Base-by-base conservation (phyloP, 108 stramenopile species). In the Fragilaria crotonensis region DNA sequence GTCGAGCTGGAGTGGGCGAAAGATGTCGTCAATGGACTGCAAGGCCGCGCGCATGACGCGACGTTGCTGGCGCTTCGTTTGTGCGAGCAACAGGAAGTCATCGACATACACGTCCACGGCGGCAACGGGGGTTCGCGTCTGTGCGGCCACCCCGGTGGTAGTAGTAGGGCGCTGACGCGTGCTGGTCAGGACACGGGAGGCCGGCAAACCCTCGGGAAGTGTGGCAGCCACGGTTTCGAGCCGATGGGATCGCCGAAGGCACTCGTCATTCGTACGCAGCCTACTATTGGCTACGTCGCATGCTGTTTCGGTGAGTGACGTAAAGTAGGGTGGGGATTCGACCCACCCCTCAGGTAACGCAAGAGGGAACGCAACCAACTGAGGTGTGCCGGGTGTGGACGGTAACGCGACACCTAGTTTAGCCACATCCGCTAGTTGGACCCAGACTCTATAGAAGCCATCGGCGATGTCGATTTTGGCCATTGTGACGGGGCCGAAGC, bases 51-150 rank as follows among this genome's bases (percentile, higher is more conserved):
- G 49, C 51, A 30, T 52, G 21, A 50, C 44, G 14, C 26, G 41
- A 20, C 47, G 32, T 9, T n/a, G 48, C n/a, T n/a, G n/a, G 3
- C 25, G 3, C 7, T 52, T 5, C 29, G 51, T 48, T 54, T 79
- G 73, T 30, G 51, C 67, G 17, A 59, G 20, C 1, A 5, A 41
- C 33, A 70, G 48, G 44, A 68, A 71, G 47, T 79, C 73, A 61
- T 79, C 78, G 5, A 75, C 67, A 52, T 63, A 72, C 1, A 79
- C 60, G 22, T 79, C 71, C 9, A 51, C 46, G 25, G 70, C 63
- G 27, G 25, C 29, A 14, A 72, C 17, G 11, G 55, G 64, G 18
- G 3, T 1, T 1, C n/a, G n/a, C n/a, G n/a, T n/a, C n/a, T n/a
- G n/a, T n/a, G n/a, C n/a, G n/a, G n/a, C n/a, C n/a, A n/a, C n/a